phyloP scores from a whole-genome alignment of 1,284 basidiomycete genomes.

The Singerocomus rubriflavus region DNA sequence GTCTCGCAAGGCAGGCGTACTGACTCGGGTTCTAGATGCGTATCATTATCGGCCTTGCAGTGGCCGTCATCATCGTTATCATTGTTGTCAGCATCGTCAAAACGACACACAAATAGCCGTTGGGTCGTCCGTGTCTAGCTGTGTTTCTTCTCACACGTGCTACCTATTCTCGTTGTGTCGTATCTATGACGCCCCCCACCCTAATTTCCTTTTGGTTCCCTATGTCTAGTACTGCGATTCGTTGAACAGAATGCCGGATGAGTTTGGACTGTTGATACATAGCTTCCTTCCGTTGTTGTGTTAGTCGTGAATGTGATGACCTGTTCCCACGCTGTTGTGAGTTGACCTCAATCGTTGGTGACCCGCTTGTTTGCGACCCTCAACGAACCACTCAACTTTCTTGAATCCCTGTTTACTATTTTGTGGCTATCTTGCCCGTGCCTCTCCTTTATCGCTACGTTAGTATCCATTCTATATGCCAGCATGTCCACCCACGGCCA shows the following conservation, averaged over 20 bases:
- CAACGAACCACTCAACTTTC: constrained; percentile 13
- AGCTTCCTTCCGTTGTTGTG: constrained; percentile 32
- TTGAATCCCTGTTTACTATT: constrained; percentile 22
- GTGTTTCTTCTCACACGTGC: constrained; percentile 4
- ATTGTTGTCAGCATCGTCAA: constrained; percentile 92
- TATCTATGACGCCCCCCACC: constrained; percentile 36
- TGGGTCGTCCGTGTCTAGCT: neutral
- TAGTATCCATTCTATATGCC: constrained; percentile 38
- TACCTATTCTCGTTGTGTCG: constrained; percentile 28
- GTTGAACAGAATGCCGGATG: constrained; percentile 16
- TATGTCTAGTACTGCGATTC: constrained; percentile 17
- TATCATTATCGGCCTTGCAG: constrained; percentile 84
- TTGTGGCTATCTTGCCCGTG: constrained; percentile 37
- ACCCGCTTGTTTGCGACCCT: constrained; percentile 1
- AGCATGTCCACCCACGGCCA: constrained; percentile 50
- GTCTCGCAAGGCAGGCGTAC: constrained; percentile 2
- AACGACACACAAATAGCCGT: constrained; percentile 53
- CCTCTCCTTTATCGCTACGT: constrained; percentile 39
- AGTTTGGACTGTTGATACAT: constrained; percentile 28
- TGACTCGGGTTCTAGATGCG: constrained; percentile 62
- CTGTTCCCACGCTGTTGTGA: constrained; percentile 23
- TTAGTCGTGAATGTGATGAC: constrained; percentile 11
- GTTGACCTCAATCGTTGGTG: constrained; percentile 6
- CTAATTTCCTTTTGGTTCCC: constrained; percentile 24
- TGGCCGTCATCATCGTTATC: constrained; percentile 87